These are phyloP conservation scores for Phytophthora melonis DNA, from an alignment of 352 stramenopile species.

Conservation along the genomic window DNA sequence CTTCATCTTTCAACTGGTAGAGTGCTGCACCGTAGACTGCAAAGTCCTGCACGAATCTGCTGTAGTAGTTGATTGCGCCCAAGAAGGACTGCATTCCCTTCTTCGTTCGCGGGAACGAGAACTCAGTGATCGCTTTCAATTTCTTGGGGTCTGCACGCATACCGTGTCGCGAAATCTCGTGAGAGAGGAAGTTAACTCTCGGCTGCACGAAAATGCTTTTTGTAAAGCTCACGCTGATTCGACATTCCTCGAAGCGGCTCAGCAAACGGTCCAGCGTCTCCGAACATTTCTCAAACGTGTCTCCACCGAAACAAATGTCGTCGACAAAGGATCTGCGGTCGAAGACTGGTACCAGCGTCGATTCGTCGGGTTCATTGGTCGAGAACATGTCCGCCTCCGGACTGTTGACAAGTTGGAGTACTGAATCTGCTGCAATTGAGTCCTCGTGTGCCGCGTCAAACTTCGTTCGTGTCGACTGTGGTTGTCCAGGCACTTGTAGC, in stretches of 20 bases:
- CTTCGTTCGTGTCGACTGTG: background rate
- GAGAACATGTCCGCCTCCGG: too few relatives aligned
- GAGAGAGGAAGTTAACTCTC: slow-evolving; percentile 26
- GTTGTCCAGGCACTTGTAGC: too few relatives aligned
- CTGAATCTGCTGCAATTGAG: background rate
- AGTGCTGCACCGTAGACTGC: slow-evolving; percentile 16
- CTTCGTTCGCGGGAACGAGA: slow-evolving; percentile 22
- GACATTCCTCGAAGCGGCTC: too few relatives aligned
- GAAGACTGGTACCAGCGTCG: too few relatives aligned
- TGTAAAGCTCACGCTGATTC: too few relatives aligned
- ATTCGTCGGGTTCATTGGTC: too few relatives aligned
- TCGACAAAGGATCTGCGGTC: too few relatives aligned
- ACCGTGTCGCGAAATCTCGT: slow-evolving; percentile 11
- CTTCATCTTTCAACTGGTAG: slow-evolving; percentile 26
- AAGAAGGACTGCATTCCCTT: slow-evolving; percentile 38
- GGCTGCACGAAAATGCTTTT: too few relatives aligned
- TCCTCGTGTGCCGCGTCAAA: background rate
- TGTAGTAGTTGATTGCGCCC: slow-evolving; percentile 36
- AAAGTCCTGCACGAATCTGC: slow-evolving; percentile 37
- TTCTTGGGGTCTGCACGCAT: slow-evolving; percentile 25
- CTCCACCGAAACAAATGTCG: too few relatives aligned
- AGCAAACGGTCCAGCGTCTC: too few relatives aligned
- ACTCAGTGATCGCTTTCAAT: background rate
- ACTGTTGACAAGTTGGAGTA: too few relatives aligned
- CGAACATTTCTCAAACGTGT: too few relatives aligned